phyloP scores from a whole-genome alignment of 768 basidiomycete genomes.

The Epithele typhae region DNA sequence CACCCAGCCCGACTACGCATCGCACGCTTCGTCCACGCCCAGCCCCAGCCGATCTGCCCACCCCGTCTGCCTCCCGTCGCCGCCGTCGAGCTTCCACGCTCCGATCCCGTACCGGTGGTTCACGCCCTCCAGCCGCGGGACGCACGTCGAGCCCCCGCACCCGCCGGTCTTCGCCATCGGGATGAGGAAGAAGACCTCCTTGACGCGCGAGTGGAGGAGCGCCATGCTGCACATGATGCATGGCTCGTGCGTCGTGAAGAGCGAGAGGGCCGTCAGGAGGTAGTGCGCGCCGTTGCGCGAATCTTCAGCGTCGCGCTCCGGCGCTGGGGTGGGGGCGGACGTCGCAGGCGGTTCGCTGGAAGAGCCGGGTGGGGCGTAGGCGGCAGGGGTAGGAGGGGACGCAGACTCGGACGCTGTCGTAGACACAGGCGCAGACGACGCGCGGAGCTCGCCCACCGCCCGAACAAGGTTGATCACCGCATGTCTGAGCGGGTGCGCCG shows the following conservation, averaged over 20 bases:
- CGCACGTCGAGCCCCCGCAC: slow-evolving; percentile 69
- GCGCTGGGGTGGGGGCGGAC: slow-evolving; percentile 6
- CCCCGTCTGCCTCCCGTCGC: not conserved
- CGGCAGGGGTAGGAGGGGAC: slow-evolving; percentile 1
- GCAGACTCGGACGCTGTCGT: slow-evolving; percentile 3
- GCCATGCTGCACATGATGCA: slow-evolving; percentile 99
- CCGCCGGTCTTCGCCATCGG: slow-evolving; percentile 82
- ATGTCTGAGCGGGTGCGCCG: slow-evolving; percentile 79
- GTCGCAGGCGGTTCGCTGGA: not conserved
- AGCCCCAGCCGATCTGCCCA: slow-evolving; percentile 6
- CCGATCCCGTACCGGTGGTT: slow-evolving; percentile 85
- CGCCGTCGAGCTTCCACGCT: slow-evolving; percentile 47
- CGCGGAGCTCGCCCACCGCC: slow-evolving; percentile 54
- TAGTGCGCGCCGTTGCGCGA: slow-evolving; percentile 70
- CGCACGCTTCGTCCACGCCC: slow-evolving; percentile 1
- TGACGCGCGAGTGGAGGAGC: slow-evolving; percentile 89
- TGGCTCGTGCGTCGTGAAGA: slow-evolving; percentile 95
- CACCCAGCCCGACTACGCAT: slow-evolving; percentile 5
- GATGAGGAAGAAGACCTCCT: slow-evolving; percentile 72
- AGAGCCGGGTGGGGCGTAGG: too few species aligned
- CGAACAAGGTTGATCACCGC: slow-evolving; percentile 76
- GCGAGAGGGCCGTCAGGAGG: slow-evolving; percentile 75
- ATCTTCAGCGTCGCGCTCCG: not conserved
- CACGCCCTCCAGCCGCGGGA: slow-evolving; percentile 78
- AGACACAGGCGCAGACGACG: slow-evolving; percentile 15